Evolutionary conservation across 2,329 filamentous ascomycete species (phyloP), one percentile per base, ranked within the genome.

Genomic region (Metarhizium humberi): DNA sequence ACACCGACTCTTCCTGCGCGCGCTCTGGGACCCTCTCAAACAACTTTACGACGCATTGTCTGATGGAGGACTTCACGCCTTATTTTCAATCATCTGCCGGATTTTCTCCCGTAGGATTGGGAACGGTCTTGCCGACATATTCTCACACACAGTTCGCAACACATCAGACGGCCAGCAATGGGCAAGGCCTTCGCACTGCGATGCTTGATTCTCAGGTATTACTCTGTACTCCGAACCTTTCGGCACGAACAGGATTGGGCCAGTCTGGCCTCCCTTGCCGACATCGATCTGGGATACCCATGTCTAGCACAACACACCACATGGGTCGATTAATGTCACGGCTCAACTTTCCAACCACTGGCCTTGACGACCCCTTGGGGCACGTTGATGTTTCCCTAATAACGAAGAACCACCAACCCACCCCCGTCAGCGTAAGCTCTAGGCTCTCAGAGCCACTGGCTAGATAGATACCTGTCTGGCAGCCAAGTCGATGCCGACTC

Each of bases 201-300:
- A 36, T 13, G 34, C 34, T 36, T 25, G 3, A 25, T 25, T 4
- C 25, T 25, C 25, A 25, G 25, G 3, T 4, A 25, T 25, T 25
- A 25, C 25, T 25, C 25, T 25, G 32, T 34, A 34, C n/a, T n/a
- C n/a, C n/a, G n/a, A n/a, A n/a, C 32, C 32, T 34, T 34, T 34
- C 32, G 7, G 32, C 32, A 40, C 14, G 38, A 20, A 7, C 40
- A 45, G 18, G 7, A 11, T 6, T 48, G 18, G 45, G 25, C 20
- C 4, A 10, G 45, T 30, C 3, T 50, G 49, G 47, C 50, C 56
- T 62, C 58, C 58, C 60, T 58, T 62, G 60, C 56, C 53, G 56
- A 57, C 51, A 54, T 56, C 59, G 60, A 62, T 61, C 63, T 56
- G 58, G 64, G 65, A 61, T 60, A 56, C 55, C 66, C 64, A 55